Conservation (phyloP, 2,329 filamentous ascomycete species). For the Apiospora hydei region DNA sequence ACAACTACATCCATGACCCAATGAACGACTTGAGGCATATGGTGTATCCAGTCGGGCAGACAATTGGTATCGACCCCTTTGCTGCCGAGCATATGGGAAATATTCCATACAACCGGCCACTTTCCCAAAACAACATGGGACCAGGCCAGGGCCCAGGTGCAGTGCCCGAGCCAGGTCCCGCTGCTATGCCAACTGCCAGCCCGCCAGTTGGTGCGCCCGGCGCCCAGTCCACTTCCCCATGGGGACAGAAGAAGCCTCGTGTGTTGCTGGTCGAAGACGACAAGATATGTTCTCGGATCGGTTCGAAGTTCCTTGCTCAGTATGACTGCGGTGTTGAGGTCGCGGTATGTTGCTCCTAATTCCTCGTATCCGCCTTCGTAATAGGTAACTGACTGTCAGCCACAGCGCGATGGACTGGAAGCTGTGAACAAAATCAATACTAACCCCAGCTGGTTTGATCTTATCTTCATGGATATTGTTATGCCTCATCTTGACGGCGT, state of each 20-base stretch:
- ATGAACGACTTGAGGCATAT: slow-evolving; percentile 68
- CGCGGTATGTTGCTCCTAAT: slow-evolving; percentile 58
- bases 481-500: slow-evolving; percentile 97
- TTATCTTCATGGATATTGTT: slow-evolving; percentile 92
- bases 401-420: slow-evolving; percentile 83
- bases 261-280: slow-evolving; percentile 92
- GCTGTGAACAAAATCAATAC: slow-evolving; percentile 83
- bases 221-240: slow-evolving; percentile 54
- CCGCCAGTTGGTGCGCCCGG: slow-evolving; percentile 36
- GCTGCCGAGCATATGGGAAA: slow-evolving; percentile 94
- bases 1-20: slow-evolving; percentile 57
- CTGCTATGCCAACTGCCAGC: slow-evolving; percentile 45
- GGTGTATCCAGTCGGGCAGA: slow-evolving; percentile 90
- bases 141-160: slow-evolving; percentile 35
- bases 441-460: slow-evolving; percentile 61
- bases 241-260: slow-evolving; percentile 72
- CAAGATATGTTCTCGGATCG: slow-evolving; percentile 71
- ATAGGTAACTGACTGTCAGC: slow-evolving; percentile 36
- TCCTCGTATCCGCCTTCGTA: slow-evolving; percentile 23
- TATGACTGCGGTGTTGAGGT: slow-evolving; percentile 73
- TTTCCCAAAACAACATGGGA: slow-evolving; percentile 54
- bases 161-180: slow-evolving; percentile 46
- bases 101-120: slow-evolving; percentile 83
- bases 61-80: slow-evolving; percentile 92
- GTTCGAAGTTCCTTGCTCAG: slow-evolving; percentile 70